Base-by-base conservation (phyloP, 345 rosid genomes). In the Populus tremula region DNA sequence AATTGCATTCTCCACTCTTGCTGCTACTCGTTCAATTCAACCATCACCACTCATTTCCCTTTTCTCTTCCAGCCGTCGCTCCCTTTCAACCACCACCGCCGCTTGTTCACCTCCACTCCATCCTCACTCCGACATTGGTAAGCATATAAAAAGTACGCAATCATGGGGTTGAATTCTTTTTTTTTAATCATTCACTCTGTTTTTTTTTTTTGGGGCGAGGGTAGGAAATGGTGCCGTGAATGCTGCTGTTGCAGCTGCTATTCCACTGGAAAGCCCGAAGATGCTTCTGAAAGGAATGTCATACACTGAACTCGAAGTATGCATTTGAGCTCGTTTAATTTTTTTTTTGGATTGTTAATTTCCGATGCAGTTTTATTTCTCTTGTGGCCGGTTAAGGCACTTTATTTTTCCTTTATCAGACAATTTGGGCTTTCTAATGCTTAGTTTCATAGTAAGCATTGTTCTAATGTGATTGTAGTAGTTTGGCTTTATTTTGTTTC, bases 251-350 rank as follows among this genome's bases (percentile, higher is more conserved):
- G 45, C 35, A 33, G 35, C 45, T 41, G 56, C 56, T 18, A 75
- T 41, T 73, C 70, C 50, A 75, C 72, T 75, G 33, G 82, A 78
- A 71, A 74, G 67, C 7, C 78, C 86, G 27, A 93, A 87, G 84
- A 85, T 84, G 79, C 78, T 90, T 63, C 89, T 93, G 71, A 93
- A 93, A 84, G 97, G 88, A 69, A 91, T 93, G 99, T 84, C 75
- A 43, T 95, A 89, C 68, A 5, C 82, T 62, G 85, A 91, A 21
- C 89, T 95, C 62, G 88, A 95, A 84, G 98, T 90, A 79, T 53
- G 89, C 73, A 17, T 68, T 72, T 61, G 14, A 20, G 18, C 8
- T 71, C 50, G 39, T 53, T n/a, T 67, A 0, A 13, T 33, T 45
- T 10, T 35, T 5, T 53, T 18, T 47, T 13, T n/a, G 16, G 12